Percentiles rank a stretch among this genome's conserved stretches.
Evolutionary conservation across 2,329 filamentous ascomycete genomes (phyloP).

Genomic region (Talaromyces sp.): DNA sequence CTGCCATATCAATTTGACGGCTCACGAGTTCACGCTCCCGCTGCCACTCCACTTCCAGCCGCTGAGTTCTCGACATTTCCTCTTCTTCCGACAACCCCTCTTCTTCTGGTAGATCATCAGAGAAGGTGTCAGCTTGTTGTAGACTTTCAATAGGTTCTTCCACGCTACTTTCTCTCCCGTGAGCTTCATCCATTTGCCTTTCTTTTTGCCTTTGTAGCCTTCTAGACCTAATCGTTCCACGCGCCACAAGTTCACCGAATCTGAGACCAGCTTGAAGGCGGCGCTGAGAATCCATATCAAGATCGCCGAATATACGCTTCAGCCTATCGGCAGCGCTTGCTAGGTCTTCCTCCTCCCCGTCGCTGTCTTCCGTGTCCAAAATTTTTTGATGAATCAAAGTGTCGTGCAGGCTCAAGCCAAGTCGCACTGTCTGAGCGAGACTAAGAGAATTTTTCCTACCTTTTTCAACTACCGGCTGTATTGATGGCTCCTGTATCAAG

Average conservation of each 20-base stretch:
- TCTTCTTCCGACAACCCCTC: slow-evolving; percentile 8
- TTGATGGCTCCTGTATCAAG: slow-evolving; percentile 20
- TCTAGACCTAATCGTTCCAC: slow-evolving; percentile 26
- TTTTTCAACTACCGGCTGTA: slow-evolving; percentile 18
- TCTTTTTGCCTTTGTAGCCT: slow-evolving; percentile 4
- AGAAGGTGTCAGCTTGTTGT: slow-evolving; percentile 5
- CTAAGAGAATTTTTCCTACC: slow-evolving; percentile 25
- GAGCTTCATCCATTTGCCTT: slow-evolving; percentile 4
- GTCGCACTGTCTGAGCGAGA: slow-evolving; percentile 35
- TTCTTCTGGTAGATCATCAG: background rate
- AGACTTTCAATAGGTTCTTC: background rate
- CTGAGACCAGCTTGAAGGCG: slow-evolving; percentile 42
- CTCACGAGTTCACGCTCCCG: slow-evolving; percentile 45
- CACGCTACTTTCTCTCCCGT: background rate
- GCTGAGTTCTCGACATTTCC: slow-evolving; percentile 25
- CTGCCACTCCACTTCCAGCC: slow-evolving; percentile 43
- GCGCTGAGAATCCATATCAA: slow-evolving; percentile 37
- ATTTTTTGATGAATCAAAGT: slow-evolving; percentile 22
- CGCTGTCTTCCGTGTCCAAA: background rate
- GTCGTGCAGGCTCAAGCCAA: slow-evolving; percentile 38
- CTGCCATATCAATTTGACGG: slow-evolving; percentile 43
- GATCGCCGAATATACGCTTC: slow-evolving; percentile 37
- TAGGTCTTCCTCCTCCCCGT: slow-evolving; percentile 20
- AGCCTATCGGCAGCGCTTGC: slow-evolving; percentile 29
- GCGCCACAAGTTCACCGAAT: slow-evolving; percentile 44